Percentiles rank a stretch among this genome's conserved stretches.
phyloP scores from a whole-genome alignment of 495 filamentous ascomycete species.

The Aspergillus panamensis region DNA sequence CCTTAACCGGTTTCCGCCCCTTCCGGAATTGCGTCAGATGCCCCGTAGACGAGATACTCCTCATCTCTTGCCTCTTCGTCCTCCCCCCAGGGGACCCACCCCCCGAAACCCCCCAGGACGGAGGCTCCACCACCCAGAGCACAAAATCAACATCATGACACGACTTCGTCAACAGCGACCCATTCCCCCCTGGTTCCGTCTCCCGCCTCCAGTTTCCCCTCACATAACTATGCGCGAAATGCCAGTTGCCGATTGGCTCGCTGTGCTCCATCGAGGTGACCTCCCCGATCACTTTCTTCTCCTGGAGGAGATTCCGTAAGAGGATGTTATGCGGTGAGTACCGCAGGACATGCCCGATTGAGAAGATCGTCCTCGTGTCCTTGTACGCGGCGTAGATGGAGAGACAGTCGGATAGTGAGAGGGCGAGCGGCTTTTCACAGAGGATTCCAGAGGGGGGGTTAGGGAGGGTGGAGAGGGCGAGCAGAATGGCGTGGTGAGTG shows the following conservation, averaged over 20 bases:
- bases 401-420: conserved; percentile 70
- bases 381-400: conserved; percentile 60
- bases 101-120: too few species aligned
- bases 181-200: conserved; percentile 46
- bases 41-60: conserved; percentile 63
- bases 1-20: conserved; percentile 66
- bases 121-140: conserved; percentile 65
- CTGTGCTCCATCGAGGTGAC: conserved; percentile 82
- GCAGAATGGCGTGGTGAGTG: conserved; percentile 75
- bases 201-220: conserved; percentile 90
- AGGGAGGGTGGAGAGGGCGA: conserved; percentile 59
- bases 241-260: conserved; percentile 95
- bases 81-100: too few species aligned
- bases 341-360: conserved; percentile 73
- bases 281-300: conserved; percentile 72
- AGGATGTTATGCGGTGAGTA: conserved; percentile 90
- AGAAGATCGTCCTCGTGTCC: conserved; percentile 52
- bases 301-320: conserved; percentile 70
- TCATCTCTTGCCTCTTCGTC: background rate
- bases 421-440: conserved; percentile 92
- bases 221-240: conserved; percentile 92
- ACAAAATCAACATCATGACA: conserved; percentile 92
- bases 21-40: conserved; percentile 61
- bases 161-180: conserved; percentile 80
- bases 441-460: conserved; percentile 64